A percentile compares a stretch with the other conserved stretches of the same genome.
These are phyloP conservation scores for Zygotorulaspora mrakii DNA, from an alignment of 1,139 yeast species.

Conservation along the genomic window DNA sequence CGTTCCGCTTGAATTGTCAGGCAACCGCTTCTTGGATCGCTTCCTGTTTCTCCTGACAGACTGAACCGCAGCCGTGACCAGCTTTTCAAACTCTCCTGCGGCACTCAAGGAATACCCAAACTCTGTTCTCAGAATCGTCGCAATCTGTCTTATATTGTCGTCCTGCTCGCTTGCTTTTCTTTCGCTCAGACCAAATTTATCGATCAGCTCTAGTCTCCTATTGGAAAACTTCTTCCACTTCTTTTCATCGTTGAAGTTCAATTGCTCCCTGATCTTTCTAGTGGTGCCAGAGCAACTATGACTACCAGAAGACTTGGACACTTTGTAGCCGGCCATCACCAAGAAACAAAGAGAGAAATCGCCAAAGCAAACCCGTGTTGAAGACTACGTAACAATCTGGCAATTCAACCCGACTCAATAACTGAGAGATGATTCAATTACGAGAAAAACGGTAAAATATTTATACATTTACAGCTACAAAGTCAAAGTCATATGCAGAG, in stretches of 20 bases:
- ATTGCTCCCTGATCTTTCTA: slow-evolving; percentile 64
- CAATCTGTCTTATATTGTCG: slow-evolving; percentile 69
- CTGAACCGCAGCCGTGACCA: slow-evolving; percentile 91
- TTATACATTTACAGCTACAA: too few relatives aligned
- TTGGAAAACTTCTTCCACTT: slow-evolving; percentile 89
- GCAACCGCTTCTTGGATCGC: slow-evolving; percentile 41
- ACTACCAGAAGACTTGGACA: slow-evolving; percentile 7
- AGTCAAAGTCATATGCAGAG: background rate
- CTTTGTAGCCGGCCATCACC: slow-evolving; percentile 7
- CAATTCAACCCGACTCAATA: background rate
- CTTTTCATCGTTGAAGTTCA: slow-evolving; percentile 74
- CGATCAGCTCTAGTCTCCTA: slow-evolving; percentile 81
- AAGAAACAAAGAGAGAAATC: background rate
- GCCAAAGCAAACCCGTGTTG: too few relatives aligned
- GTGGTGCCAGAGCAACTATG: slow-evolving; percentile 56
- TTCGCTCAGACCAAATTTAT: slow-evolving; percentile 67
- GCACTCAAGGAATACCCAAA: slow-evolving; percentile 61
- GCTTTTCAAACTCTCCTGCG: slow-evolving; percentile 73
- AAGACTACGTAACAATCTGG: too few relatives aligned
- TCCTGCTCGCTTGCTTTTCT: slow-evolving; percentile 93
- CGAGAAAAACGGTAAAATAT: background rate
- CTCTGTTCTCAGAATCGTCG: slow-evolving; percentile 68
- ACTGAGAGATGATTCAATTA: background rate
- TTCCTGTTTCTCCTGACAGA: slow-evolving; percentile 66
- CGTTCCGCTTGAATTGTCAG: slow-evolving; percentile 2